A percentile compares a stretch with the other conserved stretches of the same genome.
These are phyloP conservation scores for Plasmodium adleri DNA, from an alignment of 169 alveolate genomes.

Conservation along the genomic window DNA sequence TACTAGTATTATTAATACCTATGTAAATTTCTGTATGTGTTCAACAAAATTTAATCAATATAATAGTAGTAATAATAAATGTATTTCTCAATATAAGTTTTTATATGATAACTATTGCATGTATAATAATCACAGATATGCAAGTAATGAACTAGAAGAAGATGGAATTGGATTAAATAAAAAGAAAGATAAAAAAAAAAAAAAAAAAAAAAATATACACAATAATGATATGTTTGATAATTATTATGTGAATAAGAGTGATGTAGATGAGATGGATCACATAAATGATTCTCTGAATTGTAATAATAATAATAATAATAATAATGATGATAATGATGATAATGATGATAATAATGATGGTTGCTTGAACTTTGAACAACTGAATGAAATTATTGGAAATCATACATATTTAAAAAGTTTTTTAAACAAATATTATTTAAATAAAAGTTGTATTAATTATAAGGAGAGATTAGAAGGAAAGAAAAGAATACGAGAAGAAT, in stretches of 20 bases:
- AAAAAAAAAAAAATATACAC: neutral
- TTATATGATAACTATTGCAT: too few species aligned
- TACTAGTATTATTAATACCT: constrained; percentile 60
- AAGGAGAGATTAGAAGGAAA: neutral
- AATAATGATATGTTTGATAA: neutral
- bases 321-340: neutral
- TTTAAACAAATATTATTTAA: constrained; percentile 36
- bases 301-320: neutral
- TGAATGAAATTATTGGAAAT: constrained; percentile 53
- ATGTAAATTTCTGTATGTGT: constrained; percentile 33
- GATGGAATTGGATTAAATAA: neutral
- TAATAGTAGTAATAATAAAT: neutral
- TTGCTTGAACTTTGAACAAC: constrained; percentile 24
- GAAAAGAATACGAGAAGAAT: neutral
- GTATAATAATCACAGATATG: neutral
- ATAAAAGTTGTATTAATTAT: neutral
- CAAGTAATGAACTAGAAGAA: neutral
- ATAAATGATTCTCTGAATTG: neutral
- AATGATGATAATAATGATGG: neutral
- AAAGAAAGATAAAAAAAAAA: neutral
- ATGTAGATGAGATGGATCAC: neutral
- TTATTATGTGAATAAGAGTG: neutral
- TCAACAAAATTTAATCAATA: too few species aligned
- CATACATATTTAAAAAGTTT: constrained; percentile 4
- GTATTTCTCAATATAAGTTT: neutral